Conservation (phyloP, 1,284 basidiomycete species). For the Heliocybe sulcata region DNA sequence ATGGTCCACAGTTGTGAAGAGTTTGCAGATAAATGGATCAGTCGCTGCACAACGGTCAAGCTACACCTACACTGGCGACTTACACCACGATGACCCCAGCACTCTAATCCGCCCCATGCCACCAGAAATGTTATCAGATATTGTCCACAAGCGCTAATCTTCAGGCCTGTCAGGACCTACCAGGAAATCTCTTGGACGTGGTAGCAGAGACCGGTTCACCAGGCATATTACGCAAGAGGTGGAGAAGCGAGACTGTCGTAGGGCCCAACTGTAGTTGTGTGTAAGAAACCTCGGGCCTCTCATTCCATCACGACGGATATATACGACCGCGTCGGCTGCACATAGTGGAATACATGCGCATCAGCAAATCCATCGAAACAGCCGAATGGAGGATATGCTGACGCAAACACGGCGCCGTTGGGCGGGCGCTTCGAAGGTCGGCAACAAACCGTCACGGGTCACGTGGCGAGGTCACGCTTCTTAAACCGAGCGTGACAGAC, state of each 20-base stretch:
- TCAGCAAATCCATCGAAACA: no score
- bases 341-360: background rate
- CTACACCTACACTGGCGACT: conserved; percentile 27
- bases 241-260: background rate
- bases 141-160: background rate
- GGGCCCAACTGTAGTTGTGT: background rate
- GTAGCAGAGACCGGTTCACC: background rate
- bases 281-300: background rate
- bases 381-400: no score
- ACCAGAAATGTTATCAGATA: background rate
- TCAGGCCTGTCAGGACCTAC: background rate
- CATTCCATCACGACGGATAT: background rate
- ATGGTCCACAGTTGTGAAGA: background rate
- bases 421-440: no score
- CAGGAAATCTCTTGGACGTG: background rate
- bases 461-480: no score
- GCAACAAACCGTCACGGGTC: no score
- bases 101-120: conserved; percentile 37
- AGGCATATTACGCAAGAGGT: background rate
- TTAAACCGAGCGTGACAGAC: no score
- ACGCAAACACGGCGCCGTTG: no score
- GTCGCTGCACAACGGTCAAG: background rate
- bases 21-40: background rate
- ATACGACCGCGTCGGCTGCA: background rate
- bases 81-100: conserved; percentile 94